A percentile compares a stretch with the other conserved stretches of the same genome.
Conservation (phyloP, 2,329 filamentous ascomycete species). For the Venturia asperata region DNA sequence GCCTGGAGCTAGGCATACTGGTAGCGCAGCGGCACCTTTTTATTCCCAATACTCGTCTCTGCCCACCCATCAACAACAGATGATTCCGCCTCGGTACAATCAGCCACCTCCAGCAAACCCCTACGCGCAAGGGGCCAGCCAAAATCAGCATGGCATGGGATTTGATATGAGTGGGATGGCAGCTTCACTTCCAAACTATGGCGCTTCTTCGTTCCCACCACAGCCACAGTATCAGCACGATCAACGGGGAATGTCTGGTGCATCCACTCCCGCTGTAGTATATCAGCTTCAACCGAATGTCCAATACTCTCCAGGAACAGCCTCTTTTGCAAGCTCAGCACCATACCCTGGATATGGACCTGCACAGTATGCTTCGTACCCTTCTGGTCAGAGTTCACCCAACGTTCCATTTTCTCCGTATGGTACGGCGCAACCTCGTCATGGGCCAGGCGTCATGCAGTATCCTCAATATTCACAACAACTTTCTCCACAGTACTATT, state of each 20-base stretch:
- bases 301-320: conserved; percentile 27
- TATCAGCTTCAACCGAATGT: conserved; percentile 36
- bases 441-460: not conserved
- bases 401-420: conserved; percentile 16
- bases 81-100: not conserved
- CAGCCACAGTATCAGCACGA: conserved; percentile 23
- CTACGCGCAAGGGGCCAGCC: conserved; percentile 1
- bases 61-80: conserved; percentile 20
- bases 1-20: conserved; percentile 16
- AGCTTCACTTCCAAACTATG: conserved; percentile 33
- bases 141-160: conserved; percentile 23
- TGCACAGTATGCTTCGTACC: conserved; percentile 27
- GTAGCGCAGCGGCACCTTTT: conserved; percentile 29
- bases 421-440: not conserved
- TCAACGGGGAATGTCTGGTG: conserved; percentile 32
- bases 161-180: conserved; percentile 34
- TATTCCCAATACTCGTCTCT: conserved; percentile 33
- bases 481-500: conserved; percentile 17
- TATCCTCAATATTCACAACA: conserved; percentile 11
- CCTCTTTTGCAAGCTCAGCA: conserved; percentile 24
- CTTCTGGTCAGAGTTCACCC: conserved; percentile 19
- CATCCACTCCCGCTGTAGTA: conserved; percentile 34
- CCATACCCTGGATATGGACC: conserved; percentile 13
- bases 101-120: not conserved
- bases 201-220: conserved; percentile 22